Evolutionary conservation across 2,329 filamentous ascomycete species (phyloP).

Genomic region (Aspergillaceae sp.): DNA sequence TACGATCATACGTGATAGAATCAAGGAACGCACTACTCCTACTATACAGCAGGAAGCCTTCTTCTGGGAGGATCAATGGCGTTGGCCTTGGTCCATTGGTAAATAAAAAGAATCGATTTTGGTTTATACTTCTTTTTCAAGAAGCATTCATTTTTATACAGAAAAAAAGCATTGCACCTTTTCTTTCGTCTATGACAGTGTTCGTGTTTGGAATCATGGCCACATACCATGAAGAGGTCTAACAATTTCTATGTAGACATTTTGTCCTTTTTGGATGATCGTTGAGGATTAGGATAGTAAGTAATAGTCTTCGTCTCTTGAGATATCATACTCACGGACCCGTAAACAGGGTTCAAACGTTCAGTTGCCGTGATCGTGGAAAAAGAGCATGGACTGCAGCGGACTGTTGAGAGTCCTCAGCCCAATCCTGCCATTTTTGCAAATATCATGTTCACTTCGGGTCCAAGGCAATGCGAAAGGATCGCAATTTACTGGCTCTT

Average conservation of each 20-base stretch:
- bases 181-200: background rate
- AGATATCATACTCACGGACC: background rate
- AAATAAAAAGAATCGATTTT: too few relatives aligned
- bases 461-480: background rate
- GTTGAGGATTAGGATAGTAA: constrained; percentile 16
- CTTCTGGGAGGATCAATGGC: background rate
- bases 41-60: too few relatives aligned
- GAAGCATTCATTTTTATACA: background rate
- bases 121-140: too few relatives aligned
- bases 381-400: background rate
- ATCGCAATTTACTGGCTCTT: constrained; percentile 27
- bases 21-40: background rate
- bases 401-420: constrained; percentile 5
- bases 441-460: background rate
- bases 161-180: background rate
- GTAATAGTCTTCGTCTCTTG: background rate
- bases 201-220: background rate
- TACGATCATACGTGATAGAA: background rate
- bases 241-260: background rate
- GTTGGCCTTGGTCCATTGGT: background rate
- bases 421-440: constrained; percentile 1
- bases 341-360: constrained; percentile 1
- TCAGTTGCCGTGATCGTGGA: background rate
- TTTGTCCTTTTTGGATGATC: background rate
- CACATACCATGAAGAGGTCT: background rate